Percentiles rank a stretch among this genome's conserved stretches.
These are phyloP conservation scores for Penicillium sp. DNA, from an alignment of 2,329 filamentous ascomycete genomes.

Conservation along the genomic window DNA sequence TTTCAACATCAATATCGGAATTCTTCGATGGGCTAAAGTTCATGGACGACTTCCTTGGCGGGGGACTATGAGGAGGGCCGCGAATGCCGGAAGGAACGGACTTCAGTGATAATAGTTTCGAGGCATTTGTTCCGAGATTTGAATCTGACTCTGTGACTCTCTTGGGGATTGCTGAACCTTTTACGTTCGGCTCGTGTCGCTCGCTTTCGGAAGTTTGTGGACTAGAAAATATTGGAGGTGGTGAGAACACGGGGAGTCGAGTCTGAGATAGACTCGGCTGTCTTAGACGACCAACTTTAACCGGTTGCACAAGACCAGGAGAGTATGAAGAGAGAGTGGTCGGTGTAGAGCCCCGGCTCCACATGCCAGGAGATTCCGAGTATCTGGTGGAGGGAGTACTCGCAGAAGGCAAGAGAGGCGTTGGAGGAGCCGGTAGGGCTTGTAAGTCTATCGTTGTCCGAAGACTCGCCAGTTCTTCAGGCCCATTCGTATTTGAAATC, in stretches of 20 bases:
- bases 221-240: slow-evolving; percentile 16
- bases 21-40: slow-evolving; percentile 42
- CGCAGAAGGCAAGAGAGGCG: slow-evolving; percentile 35
- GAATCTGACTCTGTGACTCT: slow-evolving; percentile 9
- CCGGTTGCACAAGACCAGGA: slow-evolving; percentile 41
- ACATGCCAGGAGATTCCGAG: slow-evolving; percentile 43
- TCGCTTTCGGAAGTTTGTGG: slow-evolving; percentile 20
- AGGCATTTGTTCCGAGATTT: slow-evolving; percentile 1
- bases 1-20: slow-evolving; percentile 18
- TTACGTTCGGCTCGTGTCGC: slow-evolving; percentile 8
- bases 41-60: slow-evolving; percentile 57
- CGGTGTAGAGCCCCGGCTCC: slow-evolving; percentile 46
- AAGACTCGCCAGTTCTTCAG: slow-evolving; percentile 37
- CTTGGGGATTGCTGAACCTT: slow-evolving; percentile 11
- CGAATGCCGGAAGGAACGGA: background rate
- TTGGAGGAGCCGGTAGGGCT: slow-evolving; percentile 33
- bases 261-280: slow-evolving; percentile 36
- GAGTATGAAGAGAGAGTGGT: slow-evolving; percentile 48
- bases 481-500: slow-evolving; percentile 20
- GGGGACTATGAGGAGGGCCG: slow-evolving; percentile 53
- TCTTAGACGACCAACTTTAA: slow-evolving; percentile 34
- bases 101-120: slow-evolving; percentile 1
- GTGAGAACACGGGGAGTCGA: slow-evolving; percentile 31
- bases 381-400: slow-evolving; percentile 45
- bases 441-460: slow-evolving; percentile 32